Evolutionary conservation across 345 rosid genomes (phyloP).

Genomic region (Eucalyptus grandis): DNA sequence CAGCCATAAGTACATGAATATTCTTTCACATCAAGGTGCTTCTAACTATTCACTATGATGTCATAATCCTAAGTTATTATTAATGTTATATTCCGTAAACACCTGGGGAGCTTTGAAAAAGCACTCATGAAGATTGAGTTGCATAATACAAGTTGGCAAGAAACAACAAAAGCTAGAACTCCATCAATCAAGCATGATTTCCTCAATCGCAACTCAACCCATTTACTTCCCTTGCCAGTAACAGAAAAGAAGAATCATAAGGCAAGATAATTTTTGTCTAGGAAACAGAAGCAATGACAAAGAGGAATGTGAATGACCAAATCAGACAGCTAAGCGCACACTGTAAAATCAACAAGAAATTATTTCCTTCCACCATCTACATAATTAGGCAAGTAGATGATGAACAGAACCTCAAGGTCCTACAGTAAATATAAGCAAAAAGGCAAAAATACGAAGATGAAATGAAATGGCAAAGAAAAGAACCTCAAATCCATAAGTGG

Average conservation of each 20-base stretch:
- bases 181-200: not conserved
- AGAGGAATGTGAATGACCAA: not conserved
- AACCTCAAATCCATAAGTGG: conserved; percentile 98
- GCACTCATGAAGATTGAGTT: not conserved
- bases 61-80: not conserved
- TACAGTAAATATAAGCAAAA: not conserved
- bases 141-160: not conserved
- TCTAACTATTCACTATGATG: not conserved
- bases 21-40: not conserved
- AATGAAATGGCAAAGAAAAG: not conserved
- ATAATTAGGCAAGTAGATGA: not conserved
- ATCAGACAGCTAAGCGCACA: not conserved
- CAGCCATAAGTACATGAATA: not conserved
- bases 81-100: not conserved
- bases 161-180: not conserved
- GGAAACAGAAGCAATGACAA: not conserved
- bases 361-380: not conserved
- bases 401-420: not conserved
- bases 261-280: not conserved
- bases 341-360: not conserved
- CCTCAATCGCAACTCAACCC: not conserved
- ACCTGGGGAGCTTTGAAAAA: not conserved
- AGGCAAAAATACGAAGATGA: not conserved
- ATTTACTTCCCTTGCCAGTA: not conserved
- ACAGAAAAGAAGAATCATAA: not conserved